These are phyloP conservation scores for Hawksworthiomyces lignivorus DNA, from an alignment of 2,329 filamentous ascomycete genomes.

Conservation along the genomic window DNA sequence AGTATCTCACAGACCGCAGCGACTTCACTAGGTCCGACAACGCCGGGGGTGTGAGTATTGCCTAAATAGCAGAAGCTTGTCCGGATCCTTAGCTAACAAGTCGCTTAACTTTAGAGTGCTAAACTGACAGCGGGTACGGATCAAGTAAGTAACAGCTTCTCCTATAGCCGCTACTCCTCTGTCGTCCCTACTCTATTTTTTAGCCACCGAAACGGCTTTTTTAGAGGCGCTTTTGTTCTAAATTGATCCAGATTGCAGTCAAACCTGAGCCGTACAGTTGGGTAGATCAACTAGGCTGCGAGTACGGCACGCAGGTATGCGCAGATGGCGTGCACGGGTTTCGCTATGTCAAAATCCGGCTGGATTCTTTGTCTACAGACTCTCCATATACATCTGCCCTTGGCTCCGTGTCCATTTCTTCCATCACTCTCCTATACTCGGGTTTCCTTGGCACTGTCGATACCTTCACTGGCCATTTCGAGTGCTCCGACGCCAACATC, in stretches of 20 bases:
- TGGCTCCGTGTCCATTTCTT: conserved; percentile 36
- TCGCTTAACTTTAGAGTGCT: too few species aligned
- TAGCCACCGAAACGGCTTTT: too few species aligned
- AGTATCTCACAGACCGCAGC: conserved; percentile 35
- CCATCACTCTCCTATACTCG: conserved; percentile 34
- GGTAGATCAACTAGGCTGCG: conserved; percentile 37
- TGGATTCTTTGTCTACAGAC: conserved; percentile 36
- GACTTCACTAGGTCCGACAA: conserved; percentile 44
- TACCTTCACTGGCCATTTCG: conserved; percentile 43
- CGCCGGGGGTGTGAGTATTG: conserved; percentile 20
- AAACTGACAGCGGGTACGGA: conserved; percentile 38
- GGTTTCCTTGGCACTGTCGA: conserved; percentile 39
- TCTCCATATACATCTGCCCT: conserved; percentile 34
- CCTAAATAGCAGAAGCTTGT: too few species aligned
- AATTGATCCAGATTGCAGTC: conserved; percentile 33
- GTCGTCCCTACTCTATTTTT: too few species aligned
- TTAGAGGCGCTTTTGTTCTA: too few species aligned
- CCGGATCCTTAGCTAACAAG: too few species aligned
- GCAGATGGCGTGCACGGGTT: conserved; percentile 46
- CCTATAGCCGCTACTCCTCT: too few species aligned
- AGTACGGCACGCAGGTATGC: conserved; percentile 35
- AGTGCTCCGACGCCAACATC: conserved; percentile 40
- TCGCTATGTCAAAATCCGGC: conserved; percentile 40
- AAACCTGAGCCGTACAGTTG: conserved; percentile 33
- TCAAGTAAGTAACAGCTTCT: too few species aligned